phyloP scores from a whole-genome alignment of 225 moss, liverwort and hornwort genomes.

The Bryum argenteum region DNA sequence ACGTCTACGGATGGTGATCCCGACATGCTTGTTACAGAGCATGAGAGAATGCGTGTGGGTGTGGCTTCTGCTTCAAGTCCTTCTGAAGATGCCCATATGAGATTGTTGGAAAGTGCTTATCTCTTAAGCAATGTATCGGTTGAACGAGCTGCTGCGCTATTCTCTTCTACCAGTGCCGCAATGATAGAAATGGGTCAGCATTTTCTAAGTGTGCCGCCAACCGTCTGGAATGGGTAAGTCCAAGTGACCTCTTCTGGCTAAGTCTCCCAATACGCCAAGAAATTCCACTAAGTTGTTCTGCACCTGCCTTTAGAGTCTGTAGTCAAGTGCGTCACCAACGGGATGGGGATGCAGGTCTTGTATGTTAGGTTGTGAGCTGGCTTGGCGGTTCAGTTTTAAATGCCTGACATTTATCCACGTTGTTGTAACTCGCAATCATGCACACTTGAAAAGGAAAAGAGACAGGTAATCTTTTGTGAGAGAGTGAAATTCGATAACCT shows the following conservation, averaged over 20 bases:
- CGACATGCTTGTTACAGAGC: constrained; percentile 32
- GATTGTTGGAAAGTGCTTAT: constrained; percentile 36
- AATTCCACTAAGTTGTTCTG: constrained; percentile 21
- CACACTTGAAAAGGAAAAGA: constrained; percentile 39
- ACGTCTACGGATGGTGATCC: constrained; percentile 29
- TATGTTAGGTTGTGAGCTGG: constrained; percentile 44
- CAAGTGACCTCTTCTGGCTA: constrained; percentile 3
- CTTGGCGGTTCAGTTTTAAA: constrained; percentile 44
- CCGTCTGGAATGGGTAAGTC: constrained; percentile 97
- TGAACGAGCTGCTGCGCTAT: constrained; percentile 77
- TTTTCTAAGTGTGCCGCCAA: constrained; percentile 77
- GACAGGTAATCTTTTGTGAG: constrained; percentile 37
- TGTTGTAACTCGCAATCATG: constrained; percentile 31
- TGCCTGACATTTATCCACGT: constrained; percentile 39
- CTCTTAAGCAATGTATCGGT: constrained; percentile 59
- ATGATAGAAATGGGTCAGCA: constrained; percentile 88
- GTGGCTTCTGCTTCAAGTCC: constrained; percentile 35
- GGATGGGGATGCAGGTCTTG: constrained; percentile 57
- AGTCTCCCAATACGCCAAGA: constrained; percentile 21
- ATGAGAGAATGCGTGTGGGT: constrained; percentile 38
- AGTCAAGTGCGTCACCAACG: constrained; percentile 39
- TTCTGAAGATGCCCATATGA: constrained; percentile 33
- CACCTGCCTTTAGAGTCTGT: constrained; percentile 28
- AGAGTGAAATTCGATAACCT: constrained; percentile 12
- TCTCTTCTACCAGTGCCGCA: constrained; percentile 78